Base-by-base conservation (phyloP, 2,329 filamentous ascomycete genomes). In the Claviceps monticola region DNA sequence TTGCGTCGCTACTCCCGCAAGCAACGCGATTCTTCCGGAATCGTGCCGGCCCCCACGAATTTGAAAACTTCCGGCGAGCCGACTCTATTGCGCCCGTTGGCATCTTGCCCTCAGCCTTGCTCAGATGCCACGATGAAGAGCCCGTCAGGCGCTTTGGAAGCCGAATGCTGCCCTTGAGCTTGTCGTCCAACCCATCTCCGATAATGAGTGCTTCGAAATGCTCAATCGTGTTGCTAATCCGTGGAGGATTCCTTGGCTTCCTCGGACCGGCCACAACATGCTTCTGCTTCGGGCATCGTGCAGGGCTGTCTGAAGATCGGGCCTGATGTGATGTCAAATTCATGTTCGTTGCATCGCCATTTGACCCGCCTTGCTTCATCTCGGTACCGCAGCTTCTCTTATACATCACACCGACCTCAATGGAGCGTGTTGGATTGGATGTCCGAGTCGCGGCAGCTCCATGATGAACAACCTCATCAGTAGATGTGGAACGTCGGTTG, bases 191-290 rank as follows among this genome's bases (percentile, higher is more conserved):
- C 21, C 36, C 19, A 29, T 51, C 52, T 36, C 43, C 43, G 26
- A 49, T 41, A 14, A 48, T 51, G 39, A 54, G 46, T 17, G 52
- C 47, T 49, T 54, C 52, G 21, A 54, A 54, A 43, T 46, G 52
- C n/a, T 48, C 52, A 29, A 54, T 54, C 19, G 34, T 51, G 45
- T 51, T 49, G 21, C 41, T 51, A 19, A 54, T 54, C 29, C 38
- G 52, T 48, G 46, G 45, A 17, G 37, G 29, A 21, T 46, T 29
- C 37, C 42, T n/a, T 19, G 44, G 26, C n/a, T 51, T 34, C 17
- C 47, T 48, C 36, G 52, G 34, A 39, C 9, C 14, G 5, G 48
- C n/a, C 16, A 50, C 52, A 5, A 51, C 29, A 39, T 38, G 39
- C 29, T 37, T 51, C 42, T 21, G 19, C 14, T 48, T 23, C 11